phyloP scores from a whole-genome alignment of 2,329 filamentous ascomycete species.

The Coniochaeta ligniaria region DNA sequence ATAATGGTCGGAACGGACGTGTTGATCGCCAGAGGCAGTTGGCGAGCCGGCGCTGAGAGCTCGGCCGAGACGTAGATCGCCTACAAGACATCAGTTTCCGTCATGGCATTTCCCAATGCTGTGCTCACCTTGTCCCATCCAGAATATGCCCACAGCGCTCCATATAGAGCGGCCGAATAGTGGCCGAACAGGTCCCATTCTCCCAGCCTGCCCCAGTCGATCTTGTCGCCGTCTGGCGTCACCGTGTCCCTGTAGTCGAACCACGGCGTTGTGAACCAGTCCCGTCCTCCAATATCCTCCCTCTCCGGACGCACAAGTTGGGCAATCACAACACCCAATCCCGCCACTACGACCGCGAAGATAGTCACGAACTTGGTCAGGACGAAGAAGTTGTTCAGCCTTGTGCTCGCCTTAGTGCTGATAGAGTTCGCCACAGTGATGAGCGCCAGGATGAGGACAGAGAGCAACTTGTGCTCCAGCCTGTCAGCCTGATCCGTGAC shows the following conservation, averaged over 20 bases:
- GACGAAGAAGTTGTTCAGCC: slow-evolving; percentile 49
- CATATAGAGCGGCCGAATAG: slow-evolving; percentile 53
- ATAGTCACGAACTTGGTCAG: slow-evolving; percentile 45
- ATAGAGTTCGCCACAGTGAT: slow-evolving; percentile 46
- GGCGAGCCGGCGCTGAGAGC: slow-evolving; percentile 39
- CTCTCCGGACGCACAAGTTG: slow-evolving; percentile 27
- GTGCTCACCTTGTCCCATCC: slow-evolving; percentile 56
- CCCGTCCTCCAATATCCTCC: slow-evolving; percentile 33
- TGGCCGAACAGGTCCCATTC: slow-evolving; percentile 54
- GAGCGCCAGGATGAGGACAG: slow-evolving; percentile 36
- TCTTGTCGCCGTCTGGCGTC: slow-evolving; percentile 40
- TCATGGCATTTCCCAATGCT: neutral
- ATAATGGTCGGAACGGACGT: slow-evolving; percentile 53
- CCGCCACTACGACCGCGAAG: slow-evolving; percentile 38
- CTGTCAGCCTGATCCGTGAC: slow-evolving; percentile 34
- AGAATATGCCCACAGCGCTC: slow-evolving; percentile 56
- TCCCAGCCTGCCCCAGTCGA: slow-evolving; percentile 39
- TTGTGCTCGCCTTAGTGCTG: slow-evolving; percentile 47
- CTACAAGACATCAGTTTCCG: slow-evolving; percentile 18
- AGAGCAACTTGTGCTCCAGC: slow-evolving; percentile 42
- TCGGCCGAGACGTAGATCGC: slow-evolving; percentile 50
- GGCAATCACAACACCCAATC: slow-evolving; percentile 35
- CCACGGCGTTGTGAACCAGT: slow-evolving; percentile 48
- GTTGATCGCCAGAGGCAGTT: slow-evolving; percentile 56
- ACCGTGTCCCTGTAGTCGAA: slow-evolving; percentile 43